phyloP scores from a whole-genome alignment of 2,329 filamentous ascomycete species.

The Didymellaceae sp. region DNA sequence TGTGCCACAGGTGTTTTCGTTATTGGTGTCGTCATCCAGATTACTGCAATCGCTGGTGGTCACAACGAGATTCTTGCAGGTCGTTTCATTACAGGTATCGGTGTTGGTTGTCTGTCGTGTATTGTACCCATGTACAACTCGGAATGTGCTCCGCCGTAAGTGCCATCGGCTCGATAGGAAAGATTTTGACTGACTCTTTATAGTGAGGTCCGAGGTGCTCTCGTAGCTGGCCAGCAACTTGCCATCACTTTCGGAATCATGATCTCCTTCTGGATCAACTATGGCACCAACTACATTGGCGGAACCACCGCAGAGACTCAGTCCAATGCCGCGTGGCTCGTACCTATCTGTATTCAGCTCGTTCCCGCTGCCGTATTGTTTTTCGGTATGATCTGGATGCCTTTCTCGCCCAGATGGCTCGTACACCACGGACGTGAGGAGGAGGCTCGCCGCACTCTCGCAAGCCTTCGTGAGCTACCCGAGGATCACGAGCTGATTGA shows the following conservation, averaged over 20 bases:
- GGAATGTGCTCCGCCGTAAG: constrained; percentile 57
- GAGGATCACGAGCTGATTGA: constrained; percentile 71
- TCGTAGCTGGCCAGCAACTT: constrained; percentile 69
- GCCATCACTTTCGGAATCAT: constrained; percentile 62
- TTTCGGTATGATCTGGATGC: constrained; percentile 78
- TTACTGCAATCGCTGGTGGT: constrained; percentile 64
- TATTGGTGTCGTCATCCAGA: constrained; percentile 72
- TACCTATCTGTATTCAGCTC: constrained; percentile 75
- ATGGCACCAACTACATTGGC: constrained; percentile 54
- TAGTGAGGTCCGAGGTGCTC: constrained; percentile 67
- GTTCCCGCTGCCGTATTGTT: constrained; percentile 70
- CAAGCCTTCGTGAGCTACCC: constrained; percentile 67
- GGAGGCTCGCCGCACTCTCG: constrained; percentile 69
- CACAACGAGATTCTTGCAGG: constrained; percentile 70
- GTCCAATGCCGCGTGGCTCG: constrained; percentile 73
- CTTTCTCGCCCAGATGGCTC: constrained; percentile 78
- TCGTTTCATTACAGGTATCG: constrained; percentile 74
- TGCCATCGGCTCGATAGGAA: not conserved
- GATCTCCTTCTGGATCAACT: constrained; percentile 45
- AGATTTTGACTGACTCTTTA: constrained; percentile 50
- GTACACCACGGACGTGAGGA: constrained; percentile 72
- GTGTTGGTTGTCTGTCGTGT: constrained; percentile 71
- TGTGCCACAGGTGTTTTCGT: constrained; percentile 72
- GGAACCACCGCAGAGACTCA: constrained; percentile 65
- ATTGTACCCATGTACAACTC: constrained; percentile 64